A percentile compares a stretch with the other conserved stretches of the same genome.
phyloP scores from a whole-genome alignment of 352 stramenopile species.

The Globisporangium cystogenes region DNA sequence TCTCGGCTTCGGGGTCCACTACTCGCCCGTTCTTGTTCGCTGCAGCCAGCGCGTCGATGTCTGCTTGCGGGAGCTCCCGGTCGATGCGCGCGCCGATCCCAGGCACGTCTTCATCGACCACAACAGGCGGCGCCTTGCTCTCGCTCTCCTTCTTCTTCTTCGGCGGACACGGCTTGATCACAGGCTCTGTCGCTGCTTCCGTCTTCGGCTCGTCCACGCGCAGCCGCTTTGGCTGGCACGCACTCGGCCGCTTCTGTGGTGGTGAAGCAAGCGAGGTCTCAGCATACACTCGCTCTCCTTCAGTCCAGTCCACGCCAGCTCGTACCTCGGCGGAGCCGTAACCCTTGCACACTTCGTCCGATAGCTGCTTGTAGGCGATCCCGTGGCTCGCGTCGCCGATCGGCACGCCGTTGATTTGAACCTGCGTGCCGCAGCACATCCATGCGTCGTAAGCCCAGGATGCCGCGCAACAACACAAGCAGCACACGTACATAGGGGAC shows the following conservation, averaged over 20 bases:
- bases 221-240: conserved; percentile 60
- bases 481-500: conserved; percentile 54
- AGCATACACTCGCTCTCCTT: too few relatives aligned
- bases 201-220: conserved; percentile 26
- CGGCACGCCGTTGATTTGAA: conserved; percentile 50
- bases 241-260: conserved; percentile 29
- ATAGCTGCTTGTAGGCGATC: conserved; percentile 63
- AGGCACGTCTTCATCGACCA: conserved; percentile 47
- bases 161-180: conserved; percentile 62
- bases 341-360: conserved; percentile 54
- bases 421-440: conserved; percentile 14
- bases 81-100: conserved; percentile 50
- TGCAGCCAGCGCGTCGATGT: conserved; percentile 1
- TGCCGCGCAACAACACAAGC: too few relatives aligned
- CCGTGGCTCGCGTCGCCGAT: conserved; percentile 55
- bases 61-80: conserved; percentile 5
- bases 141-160: conserved; percentile 48
- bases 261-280: not conserved
- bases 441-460: too few relatives aligned
- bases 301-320: not conserved
- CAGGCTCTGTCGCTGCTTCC: conserved; percentile 22
- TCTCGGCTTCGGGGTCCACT: not conserved
- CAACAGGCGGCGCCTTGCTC: not conserved
- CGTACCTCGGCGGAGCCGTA: conserved; percentile 51
- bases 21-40: conserved; percentile 5